Evolutionary conservation across 192 early-diverging fungal species (phyloP).

Genomic region (Coemansia asiatica): DNA sequence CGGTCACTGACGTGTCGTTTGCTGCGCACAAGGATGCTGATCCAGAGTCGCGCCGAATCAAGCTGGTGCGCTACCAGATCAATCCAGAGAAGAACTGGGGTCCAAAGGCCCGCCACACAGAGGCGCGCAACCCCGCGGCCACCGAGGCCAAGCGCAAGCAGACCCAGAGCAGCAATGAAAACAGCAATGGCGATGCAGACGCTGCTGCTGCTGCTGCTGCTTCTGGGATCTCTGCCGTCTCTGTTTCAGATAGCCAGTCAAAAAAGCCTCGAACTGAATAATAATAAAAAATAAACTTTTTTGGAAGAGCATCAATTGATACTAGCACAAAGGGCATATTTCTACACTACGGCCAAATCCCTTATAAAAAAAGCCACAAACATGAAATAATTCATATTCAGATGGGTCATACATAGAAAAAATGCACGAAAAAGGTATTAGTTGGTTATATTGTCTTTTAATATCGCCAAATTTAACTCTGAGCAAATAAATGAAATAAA

Average conservation of each 20-base stretch:
- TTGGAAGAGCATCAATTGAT: no score
- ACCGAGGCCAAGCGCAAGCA: constrained; percentile 37
- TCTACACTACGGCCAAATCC: no score
- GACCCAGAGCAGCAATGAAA: neutral
- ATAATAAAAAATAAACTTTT: neutral
- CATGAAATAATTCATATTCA: no score
- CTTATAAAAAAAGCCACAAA: no score
- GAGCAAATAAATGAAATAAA: no score
- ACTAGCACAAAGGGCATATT: no score
- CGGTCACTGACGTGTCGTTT: constrained; percentile 69
- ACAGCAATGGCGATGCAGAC: neutral
- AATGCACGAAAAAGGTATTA: no score
- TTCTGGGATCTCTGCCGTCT: constrained; percentile 8
- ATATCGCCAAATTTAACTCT: no score
- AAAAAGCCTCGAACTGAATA: constrained; percentile 37
- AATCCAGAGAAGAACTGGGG: constrained; percentile 99
- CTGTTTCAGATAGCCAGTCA: constrained; percentile 13
- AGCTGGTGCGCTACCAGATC: constrained; percentile 89
- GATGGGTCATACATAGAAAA: no score
- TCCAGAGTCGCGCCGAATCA: constrained; percentile 72
- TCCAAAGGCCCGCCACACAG: constrained; percentile 75
- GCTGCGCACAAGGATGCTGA: constrained; percentile 67
- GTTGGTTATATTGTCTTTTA: no score
- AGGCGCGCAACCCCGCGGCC: constrained; percentile 24
- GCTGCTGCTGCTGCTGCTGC: constrained; percentile 9